Conservation (phyloP, 345 rosid genomes). For the Gossypium stocksii region DNA sequence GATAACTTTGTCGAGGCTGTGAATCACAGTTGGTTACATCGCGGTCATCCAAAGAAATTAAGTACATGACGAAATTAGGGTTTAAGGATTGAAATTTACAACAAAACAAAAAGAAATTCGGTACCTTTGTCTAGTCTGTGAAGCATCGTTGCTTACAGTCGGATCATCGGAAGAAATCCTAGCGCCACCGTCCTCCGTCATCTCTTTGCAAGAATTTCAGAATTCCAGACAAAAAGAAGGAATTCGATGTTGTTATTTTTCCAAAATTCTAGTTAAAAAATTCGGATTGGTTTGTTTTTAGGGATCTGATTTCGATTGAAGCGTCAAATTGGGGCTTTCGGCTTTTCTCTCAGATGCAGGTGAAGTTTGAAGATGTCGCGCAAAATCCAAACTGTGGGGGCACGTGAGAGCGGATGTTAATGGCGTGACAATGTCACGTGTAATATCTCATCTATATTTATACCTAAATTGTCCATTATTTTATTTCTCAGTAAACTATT, state of each 20-base stretch:
- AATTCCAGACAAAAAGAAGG: not conserved
- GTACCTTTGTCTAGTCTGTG: slow-evolving; percentile 56
- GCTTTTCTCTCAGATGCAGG: not conserved
- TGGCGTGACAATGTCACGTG: not conserved
- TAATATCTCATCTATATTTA: not conserved
- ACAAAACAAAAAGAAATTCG: not conserved
- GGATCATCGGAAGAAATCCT: slow-evolving; percentile 40
- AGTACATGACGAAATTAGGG: not conserved
- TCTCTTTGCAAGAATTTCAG: slow-evolving; percentile 13
- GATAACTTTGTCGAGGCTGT: slow-evolving; percentile 50
- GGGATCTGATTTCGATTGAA: not conserved
- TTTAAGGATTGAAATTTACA: not conserved
- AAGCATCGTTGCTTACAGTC: slow-evolving; percentile 25
- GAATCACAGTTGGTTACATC: slow-evolving; percentile 28
- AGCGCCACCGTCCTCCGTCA: slow-evolving; percentile 44
- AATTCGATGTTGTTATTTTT: not conserved
- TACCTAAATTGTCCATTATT: not conserved
- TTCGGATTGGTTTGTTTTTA: not conserved
- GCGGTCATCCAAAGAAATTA: slow-evolving; percentile 29
- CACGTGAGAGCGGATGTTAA: not conserved
- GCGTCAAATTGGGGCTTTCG: not conserved
- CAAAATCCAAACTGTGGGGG: not conserved
- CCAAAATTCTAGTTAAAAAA: not conserved
- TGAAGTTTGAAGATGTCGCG: not conserved
- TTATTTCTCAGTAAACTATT: not conserved